These are phyloP conservation scores for Ophiostoma montium DNA, from an alignment of 2,329 filamentous ascomycete genomes.

Conservation along the genomic window DNA sequence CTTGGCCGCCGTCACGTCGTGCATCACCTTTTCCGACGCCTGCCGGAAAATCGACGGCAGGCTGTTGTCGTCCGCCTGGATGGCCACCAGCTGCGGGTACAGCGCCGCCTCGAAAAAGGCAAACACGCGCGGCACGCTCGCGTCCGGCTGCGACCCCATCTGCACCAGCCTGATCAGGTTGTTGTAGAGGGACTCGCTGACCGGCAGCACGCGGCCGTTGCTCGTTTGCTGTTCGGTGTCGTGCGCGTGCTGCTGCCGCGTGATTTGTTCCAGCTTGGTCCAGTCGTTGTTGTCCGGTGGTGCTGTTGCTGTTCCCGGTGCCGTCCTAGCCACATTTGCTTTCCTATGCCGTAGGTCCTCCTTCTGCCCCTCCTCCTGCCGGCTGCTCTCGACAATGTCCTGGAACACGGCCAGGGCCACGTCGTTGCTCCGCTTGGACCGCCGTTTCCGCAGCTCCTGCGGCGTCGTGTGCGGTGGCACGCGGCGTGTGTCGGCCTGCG, in stretches of 20 bases:
- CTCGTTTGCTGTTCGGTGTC: not conserved
- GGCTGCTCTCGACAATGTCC: slow-evolving; percentile 11
- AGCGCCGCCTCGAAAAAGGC: slow-evolving; percentile 21
- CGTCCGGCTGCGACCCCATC: slow-evolving; percentile 15
- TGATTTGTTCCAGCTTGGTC: not conserved
- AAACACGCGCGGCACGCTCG: slow-evolving; percentile 14
- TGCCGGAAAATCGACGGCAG: slow-evolving; percentile 21
- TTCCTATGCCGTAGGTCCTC: not conserved
- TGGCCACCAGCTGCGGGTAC: slow-evolving; percentile 19
- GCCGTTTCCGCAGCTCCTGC: not conserved
- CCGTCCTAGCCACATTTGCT: too few species aligned
- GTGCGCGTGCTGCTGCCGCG: not conserved
- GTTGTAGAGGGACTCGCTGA: slow-evolving; percentile 16
- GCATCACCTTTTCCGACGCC: slow-evolving; percentile 19
- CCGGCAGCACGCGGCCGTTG: not conserved
- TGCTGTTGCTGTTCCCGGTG: not conserved
- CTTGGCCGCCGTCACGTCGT: slow-evolving; percentile 21
- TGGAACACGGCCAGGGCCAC: slow-evolving; percentile 13
- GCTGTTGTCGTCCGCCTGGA: slow-evolving; percentile 12
- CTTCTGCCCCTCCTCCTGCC: not conserved
- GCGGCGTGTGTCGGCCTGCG: slow-evolving; percentile 4
- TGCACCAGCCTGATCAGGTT: slow-evolving; percentile 18
- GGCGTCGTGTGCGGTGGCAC: not conserved
- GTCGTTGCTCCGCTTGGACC: slow-evolving; percentile 1
- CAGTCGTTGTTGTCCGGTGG: not conserved